Base-by-base conservation (phyloP, 768 basidiomycete genomes). In the Leccinum uliginosum region DNA sequence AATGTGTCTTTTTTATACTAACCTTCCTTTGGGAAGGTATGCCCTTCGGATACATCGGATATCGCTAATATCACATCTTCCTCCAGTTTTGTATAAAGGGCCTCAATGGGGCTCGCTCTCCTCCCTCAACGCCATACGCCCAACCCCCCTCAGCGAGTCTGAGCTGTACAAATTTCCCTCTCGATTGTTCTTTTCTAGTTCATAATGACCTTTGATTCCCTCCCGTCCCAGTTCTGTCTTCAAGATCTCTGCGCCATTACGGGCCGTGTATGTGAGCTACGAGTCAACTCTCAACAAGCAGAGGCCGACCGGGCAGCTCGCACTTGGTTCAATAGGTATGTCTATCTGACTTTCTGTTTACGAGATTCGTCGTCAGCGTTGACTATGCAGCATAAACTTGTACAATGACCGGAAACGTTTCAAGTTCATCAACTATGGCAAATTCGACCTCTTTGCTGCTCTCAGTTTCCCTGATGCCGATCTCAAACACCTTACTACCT, bases 391-490 rank as follows among this genome's bases (percentile, higher is more conserved):
- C 51, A 64, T 69, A 47, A 53, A 56, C n/a, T 58, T 75, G 54
- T 75, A 75, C 62, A 62, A 73, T 52, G 71, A 72, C 52, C 61
- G 62, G 53, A 74, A 69, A 61, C 66, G 68, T 58, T 68, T 58
- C 56, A 68, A 67, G 50, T 75, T 75, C 46, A 43, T 75, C 23
- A 69, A 73, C 61, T 74, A 75, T 23, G 69, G 72, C 26, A 71
- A 71, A 62, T 75, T 75, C 54, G 74, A 75, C 53, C 58, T 73
- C 8, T 75, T 74, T 52, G 74, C 74, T 10, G 71, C 72, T 14
- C 71, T 75, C 55, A 71, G 68, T 57, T 75, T 73, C 58, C 72
- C 74, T 10, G 74, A 75, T 38, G 74, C 73, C 8, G 74, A 75
- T 57, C 24, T 61, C 12, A 58, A 59, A 6, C 74, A 75, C 53